phyloP scores from a whole-genome alignment of 805 yeast species.

The Kregervanrija delftensis region DNA sequence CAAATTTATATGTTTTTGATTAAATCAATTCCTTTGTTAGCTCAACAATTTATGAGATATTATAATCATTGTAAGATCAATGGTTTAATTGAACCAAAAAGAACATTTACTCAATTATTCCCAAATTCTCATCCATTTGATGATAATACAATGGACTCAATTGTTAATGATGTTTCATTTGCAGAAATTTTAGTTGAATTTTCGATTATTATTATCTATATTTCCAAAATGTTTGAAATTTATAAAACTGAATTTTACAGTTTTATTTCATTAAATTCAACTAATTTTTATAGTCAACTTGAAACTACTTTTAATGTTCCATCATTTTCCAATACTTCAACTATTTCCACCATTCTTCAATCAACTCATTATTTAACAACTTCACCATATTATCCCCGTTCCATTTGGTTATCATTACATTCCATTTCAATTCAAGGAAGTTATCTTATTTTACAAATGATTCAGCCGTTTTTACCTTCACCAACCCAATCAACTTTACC shows the following conservation, averaged over 20 bases:
- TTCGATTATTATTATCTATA: constrained; percentile 49
- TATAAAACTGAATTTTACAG: constrained; percentile 3
- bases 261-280: neutral
- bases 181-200: constrained; percentile 71
- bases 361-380: constrained; percentile 31
- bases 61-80: constrained; percentile 42
- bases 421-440: constrained; percentile 36
- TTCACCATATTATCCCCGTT: constrained; percentile 56
- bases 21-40: constrained; percentile 48
- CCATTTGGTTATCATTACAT: constrained; percentile 67
- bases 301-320: constrained; percentile 6
- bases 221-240: constrained; percentile 32
- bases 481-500: constrained; percentile 31
- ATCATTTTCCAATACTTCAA: neutral
- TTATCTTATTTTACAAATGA: constrained; percentile 7
- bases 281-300: neutral
- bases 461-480: constrained; percentile 46
- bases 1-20: constrained; percentile 39
- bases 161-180: constrained; percentile 59
- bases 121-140: constrained; percentile 61
- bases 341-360: constrained; percentile 30
- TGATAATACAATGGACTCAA: constrained; percentile 63
- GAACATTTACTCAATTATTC: constrained; percentile 63
- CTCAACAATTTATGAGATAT: constrained; percentile 44
- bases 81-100: constrained; percentile 42